These are phyloP conservation scores for Psilocybe subaeruginosa DNA, from an alignment of 768 basidiomycete species.

Conservation along the genomic window DNA sequence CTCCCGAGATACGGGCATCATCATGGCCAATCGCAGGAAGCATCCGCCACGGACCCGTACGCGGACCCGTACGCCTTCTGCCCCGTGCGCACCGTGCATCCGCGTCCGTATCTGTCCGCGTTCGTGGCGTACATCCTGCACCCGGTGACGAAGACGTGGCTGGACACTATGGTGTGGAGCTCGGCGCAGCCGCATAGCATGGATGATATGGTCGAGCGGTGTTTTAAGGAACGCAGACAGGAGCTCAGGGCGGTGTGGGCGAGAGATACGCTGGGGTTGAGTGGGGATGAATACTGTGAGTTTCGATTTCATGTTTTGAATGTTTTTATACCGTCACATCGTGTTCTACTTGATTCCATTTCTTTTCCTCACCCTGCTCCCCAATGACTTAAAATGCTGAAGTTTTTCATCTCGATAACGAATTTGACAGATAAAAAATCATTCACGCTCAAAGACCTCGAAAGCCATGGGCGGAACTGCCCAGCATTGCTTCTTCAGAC, in stretches of 20 bases:
- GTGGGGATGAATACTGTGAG: slow-evolving; percentile 65
- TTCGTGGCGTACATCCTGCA: slow-evolving; percentile 71
- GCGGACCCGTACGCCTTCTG: slow-evolving; percentile 23
- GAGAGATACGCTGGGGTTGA: slow-evolving; percentile 75
- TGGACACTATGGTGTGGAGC: slow-evolving; percentile 90
- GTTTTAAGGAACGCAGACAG: slow-evolving; percentile 49
- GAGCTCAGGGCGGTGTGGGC: slow-evolving; percentile 75
- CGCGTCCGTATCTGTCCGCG: slow-evolving; percentile 66
- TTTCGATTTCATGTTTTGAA: slow-evolving; percentile 13
- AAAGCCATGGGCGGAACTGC: slow-evolving; percentile 59
- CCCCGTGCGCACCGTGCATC: slow-evolving; percentile 46
- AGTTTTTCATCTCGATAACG: too few species aligned
- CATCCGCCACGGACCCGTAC: slow-evolving; percentile 16
- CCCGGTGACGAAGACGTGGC: slow-evolving; percentile 59
- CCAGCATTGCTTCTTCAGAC: background rate
- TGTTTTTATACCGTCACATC: too few species aligned
- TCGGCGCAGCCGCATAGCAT: slow-evolving; percentile 85
- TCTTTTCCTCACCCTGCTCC: too few species aligned
- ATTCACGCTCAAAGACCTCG: slow-evolving; percentile 75
- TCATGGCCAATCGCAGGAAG: background rate
- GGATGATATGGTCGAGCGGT: slow-evolving; percentile 67
- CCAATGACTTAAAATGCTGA: too few species aligned
- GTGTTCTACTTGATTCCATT: too few species aligned
- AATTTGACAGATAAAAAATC: slow-evolving; percentile 41
- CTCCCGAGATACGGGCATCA: background rate